Evolutionary conservation across 1,139 yeast genomes (phyloP).

Genomic region (Nakaseomyces nivariensis): DNA sequence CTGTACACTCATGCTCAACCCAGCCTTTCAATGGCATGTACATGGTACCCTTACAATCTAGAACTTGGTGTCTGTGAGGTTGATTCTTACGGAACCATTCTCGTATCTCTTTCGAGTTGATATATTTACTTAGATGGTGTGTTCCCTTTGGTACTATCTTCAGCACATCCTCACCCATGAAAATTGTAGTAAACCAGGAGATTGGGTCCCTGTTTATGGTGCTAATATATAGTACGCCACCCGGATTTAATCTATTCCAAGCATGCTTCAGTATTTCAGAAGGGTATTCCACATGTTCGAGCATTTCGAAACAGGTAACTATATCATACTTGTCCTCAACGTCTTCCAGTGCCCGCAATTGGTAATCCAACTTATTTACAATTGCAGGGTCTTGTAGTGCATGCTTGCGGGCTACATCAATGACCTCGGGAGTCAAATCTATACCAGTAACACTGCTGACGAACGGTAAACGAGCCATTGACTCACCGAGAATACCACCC

Average conservation of each 20-base stretch:
- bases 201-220: constrained; percentile 84
- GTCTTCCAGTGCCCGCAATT: constrained; percentile 52
- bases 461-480: constrained; percentile 66
- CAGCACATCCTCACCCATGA: constrained; percentile 76
- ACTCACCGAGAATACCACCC: constrained; percentile 86
- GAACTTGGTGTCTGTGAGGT: constrained; percentile 42
- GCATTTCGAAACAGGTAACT: constrained; percentile 85
- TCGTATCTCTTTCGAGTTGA: constrained; percentile 62
- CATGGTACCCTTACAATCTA: constrained; percentile 65
- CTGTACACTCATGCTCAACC: constrained; percentile 52
- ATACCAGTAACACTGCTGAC: constrained; percentile 64
- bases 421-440: constrained; percentile 74
- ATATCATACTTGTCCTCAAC: constrained; percentile 51
- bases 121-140: constrained; percentile 78
- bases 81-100: constrained; percentile 48
- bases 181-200: constrained; percentile 91
- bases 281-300: constrained; percentile 89
- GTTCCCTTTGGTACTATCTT: constrained; percentile 86
- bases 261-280: constrained; percentile 61
- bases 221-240: constrained; percentile 73
- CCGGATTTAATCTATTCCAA: constrained; percentile 50
- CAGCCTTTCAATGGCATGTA: constrained; percentile 82
- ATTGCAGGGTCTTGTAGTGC: constrained; percentile 54
- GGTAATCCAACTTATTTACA: constrained; percentile 45
- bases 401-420: constrained; percentile 72